phyloP scores from a whole-genome alignment of 371 early-diverging fungal genomes.

The Batrachochytrium dendrobatidis region DNA sequence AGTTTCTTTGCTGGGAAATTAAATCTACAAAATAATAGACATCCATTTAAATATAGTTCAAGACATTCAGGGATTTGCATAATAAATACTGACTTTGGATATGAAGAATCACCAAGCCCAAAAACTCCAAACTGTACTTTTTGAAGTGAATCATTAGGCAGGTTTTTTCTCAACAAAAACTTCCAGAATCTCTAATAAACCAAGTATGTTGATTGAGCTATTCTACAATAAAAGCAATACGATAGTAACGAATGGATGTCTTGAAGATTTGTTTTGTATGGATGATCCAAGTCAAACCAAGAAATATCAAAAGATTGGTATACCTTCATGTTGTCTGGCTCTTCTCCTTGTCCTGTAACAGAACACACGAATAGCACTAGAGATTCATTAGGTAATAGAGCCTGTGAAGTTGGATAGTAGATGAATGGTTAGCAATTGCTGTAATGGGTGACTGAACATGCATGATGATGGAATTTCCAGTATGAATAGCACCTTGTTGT shows the following conservation, averaged over 20 bases:
- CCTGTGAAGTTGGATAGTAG: no score
- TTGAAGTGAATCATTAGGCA: constrained; percentile 59
- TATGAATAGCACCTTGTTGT: constrained; percentile 64
- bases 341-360: constrained; percentile 92
- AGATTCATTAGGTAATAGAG: constrained; percentile 50
- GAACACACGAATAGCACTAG: constrained; percentile 83
- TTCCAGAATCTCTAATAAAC: constrained; percentile 67
- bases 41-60: not conserved
- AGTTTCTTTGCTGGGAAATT: constrained; percentile 95
- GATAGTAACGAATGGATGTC: no score
- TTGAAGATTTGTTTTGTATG: no score
- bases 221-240: no score
- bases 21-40: constrained; percentile 49
- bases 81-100: constrained; percentile 50
- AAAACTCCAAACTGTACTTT: constrained; percentile 73
- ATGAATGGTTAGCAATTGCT: no score
- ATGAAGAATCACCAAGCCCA: constrained; percentile 95
- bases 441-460: no score
- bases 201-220: not conserved
- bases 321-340: constrained; percentile 88
- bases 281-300: no score
- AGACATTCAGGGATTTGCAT: no score
- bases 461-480: not conserved
- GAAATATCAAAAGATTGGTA: no score
- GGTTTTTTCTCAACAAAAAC: constrained; percentile 71